A percentile compares a stretch with the other conserved stretches of the same genome.
phyloP scores from a whole-genome alignment of 306 rosid species.

The Prosopis cineraria region DNA sequence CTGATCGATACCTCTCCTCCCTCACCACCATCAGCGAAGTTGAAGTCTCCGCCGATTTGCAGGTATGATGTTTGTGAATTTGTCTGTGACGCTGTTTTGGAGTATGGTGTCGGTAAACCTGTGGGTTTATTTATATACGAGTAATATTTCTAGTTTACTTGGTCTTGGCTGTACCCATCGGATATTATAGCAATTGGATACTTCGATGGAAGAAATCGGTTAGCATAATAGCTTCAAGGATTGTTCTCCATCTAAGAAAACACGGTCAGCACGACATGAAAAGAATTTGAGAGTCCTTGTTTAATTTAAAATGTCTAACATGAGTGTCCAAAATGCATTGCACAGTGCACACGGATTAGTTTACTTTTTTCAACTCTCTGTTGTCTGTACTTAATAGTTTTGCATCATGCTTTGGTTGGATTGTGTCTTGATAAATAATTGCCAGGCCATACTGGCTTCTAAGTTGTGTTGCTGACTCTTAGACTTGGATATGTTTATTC shows the following conservation, averaged over 20 bases:
- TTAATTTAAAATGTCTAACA: neutral
- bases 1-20: constrained; percentile 81
- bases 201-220: neutral
- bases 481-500: neutral
- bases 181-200: neutral
- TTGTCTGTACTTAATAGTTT: neutral
- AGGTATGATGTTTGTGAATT: constrained; percentile 47
- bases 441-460: neutral
- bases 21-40: constrained; percentile 89
- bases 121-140: neutral
- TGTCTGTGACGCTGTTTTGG: neutral
- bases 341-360: neutral
- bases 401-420: neutral
- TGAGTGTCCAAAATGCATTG: neutral
- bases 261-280: neutral
- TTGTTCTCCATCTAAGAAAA: neutral
- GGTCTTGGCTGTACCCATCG: neutral
- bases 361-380: neutral
- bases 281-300: neutral
- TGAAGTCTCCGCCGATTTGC: constrained; percentile 82
- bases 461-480: neutral
- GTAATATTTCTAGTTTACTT: neutral
- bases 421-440: neutral
- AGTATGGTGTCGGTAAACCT: neutral
- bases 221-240: neutral